Evolutionary conservation across 2,329 filamentous ascomycete genomes (phyloP), one percentile per base, ranked within the genome.

Genomic region (Hymenoscyphus repandus): DNA sequence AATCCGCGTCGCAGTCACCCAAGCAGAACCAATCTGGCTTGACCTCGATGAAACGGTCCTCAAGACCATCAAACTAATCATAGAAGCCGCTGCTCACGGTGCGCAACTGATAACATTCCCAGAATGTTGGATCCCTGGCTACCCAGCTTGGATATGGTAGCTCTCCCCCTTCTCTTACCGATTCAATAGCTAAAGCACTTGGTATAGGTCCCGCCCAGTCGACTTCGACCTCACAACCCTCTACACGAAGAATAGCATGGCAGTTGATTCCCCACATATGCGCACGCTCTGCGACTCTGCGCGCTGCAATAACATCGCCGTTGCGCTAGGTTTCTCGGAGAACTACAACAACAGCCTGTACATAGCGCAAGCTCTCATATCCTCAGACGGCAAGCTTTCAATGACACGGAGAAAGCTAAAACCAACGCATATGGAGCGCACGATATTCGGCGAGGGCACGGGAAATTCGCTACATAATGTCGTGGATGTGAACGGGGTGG

Each of bases 1-100:
- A 20, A 27, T 45, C 13, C 15, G 43, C 15, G 46, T 49, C 18
- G 46, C 46, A 18, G 46, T 42, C 17, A 43, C 46, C n/a, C 46
- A 49, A 12, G n/a, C 38, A 2, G 80, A 83, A 62, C 78, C 80
- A 0, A 72, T 70, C 1, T 85, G 79, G 79, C 69, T 84, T 5
- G 76, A 85, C 58, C 72, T 84, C 2, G 68, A 74, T 11, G 74
- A 63, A 0, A 71, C 72, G 1, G 75, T 84, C 1, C 62, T 71
- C 1, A 85, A 84, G 62, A 82, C 80, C 2, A 75, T 77, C 56
- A 59, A 65, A 0, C 69, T 83, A 50, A 82, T 85, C 54, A 65
- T 71, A 33, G 73, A 80, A 55, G 82, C 81, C 0, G 75, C 74
- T 1, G 55, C 64, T 11, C 72, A 76, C 36, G 76, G 74, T 1